Evolutionary conservation across 257 asterid genomes (phyloP).

Genomic region (Jacaranda mimosifolia): DNA sequence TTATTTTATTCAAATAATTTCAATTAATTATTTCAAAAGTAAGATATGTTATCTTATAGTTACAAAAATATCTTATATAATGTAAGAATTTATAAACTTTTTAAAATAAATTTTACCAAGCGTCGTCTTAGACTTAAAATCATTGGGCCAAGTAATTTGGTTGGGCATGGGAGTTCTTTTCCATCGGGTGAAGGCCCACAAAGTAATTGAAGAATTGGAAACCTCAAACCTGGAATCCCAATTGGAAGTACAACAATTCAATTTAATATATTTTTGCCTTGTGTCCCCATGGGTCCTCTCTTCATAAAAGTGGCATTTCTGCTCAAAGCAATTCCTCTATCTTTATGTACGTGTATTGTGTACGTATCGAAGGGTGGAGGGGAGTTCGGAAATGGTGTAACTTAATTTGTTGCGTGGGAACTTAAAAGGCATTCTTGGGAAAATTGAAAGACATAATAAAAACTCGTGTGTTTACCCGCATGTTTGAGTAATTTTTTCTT

Average conservation of each 20-base stretch:
- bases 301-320: too few species aligned
- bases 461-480: neutral
- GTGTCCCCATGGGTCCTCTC: too few species aligned
- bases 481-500: neutral
- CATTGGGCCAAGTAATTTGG: neutral
- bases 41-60: too few species aligned
- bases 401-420: neutral
- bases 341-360: neutral
- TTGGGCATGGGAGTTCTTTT: constrained; percentile 1
- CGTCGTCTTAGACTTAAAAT: neutral
- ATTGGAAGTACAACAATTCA: too few species aligned
- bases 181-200: neutral
- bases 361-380: neutral
- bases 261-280: too few species aligned
- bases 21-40: too few species aligned
- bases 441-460: neutral
- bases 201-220: neutral
- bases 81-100: too few species aligned
- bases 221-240: too few species aligned
- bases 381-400: neutral
- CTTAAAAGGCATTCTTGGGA: neutral
- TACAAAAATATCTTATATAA: too few species aligned
- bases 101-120: too few species aligned
- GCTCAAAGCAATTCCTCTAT: too few species aligned
- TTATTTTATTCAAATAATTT: too few species aligned